Conservation (phyloP, 75 land plant species). For the Azolla pinnata region DNA sequence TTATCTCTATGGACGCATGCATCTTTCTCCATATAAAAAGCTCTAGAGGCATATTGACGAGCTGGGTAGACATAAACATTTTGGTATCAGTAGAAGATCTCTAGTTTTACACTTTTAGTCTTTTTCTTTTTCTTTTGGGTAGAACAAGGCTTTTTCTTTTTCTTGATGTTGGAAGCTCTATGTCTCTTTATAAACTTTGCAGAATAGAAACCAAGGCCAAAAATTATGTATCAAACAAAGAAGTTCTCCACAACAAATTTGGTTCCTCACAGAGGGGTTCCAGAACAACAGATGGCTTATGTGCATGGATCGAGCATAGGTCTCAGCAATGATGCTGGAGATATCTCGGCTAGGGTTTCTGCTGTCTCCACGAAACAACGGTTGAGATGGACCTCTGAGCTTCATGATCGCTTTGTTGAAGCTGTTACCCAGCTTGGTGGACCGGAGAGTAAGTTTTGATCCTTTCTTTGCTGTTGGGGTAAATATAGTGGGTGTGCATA, state of each 20-base stretch:
- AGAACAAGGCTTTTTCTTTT: no score
- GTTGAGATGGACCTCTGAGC: conserved; percentile 43
- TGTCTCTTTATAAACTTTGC: no score
- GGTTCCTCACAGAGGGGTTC: conserved; percentile 30
- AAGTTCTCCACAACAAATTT: conserved; percentile 28
- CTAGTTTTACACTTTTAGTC: no score
- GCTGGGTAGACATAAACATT: no score
- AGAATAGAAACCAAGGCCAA: no score
- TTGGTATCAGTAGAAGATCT: no score
- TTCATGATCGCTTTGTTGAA: conserved; percentile 47
- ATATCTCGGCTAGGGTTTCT: conserved; percentile 18
- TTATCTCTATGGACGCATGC: no score
- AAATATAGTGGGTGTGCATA: neutral
- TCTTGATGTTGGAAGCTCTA: no score
- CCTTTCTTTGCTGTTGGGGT: neutral
- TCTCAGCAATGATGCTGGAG: conserved; percentile 9
- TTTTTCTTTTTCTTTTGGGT: no score
- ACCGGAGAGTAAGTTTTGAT: conserved; percentile 38
- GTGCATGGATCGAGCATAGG: conserved; percentile 7
- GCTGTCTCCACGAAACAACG: conserved; percentile 40
- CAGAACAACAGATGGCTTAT: conserved; percentile 13
- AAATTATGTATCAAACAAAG: conserved; percentile 30
- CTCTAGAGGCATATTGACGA: no score
- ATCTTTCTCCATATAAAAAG: no score
- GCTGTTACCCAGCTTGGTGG: conserved; percentile 48